Percentiles rank a stretch among this genome's conserved stretches.
These are phyloP conservation scores for Dictyostelium citrinum DNA, from an alignment of 78 protist genomes.

Conservation along the genomic window DNA sequence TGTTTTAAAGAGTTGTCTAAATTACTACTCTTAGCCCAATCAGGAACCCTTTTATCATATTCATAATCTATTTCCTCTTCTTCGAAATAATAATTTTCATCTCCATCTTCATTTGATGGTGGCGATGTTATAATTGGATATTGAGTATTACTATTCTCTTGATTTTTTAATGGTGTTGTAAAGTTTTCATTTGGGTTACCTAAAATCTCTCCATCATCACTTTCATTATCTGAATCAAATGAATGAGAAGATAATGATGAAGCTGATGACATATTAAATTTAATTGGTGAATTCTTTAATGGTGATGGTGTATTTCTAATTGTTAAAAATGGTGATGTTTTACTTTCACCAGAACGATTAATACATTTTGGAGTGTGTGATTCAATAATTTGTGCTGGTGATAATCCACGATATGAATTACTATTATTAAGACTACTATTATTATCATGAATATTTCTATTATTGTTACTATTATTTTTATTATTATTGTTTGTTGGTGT, in stretches of 20 bases:
- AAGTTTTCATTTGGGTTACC: not conserved
- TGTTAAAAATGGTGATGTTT: slow-evolving; percentile 12
- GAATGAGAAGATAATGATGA: slow-evolving; percentile 4
- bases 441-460: not conserved
- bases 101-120: not conserved
- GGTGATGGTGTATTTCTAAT: not conserved
- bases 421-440: not conserved
- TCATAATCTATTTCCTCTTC: slow-evolving; percentile 14
- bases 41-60: slow-evolving; percentile 11
- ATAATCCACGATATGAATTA: slow-evolving; percentile 8
- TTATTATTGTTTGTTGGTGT: not conserved
- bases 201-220: not conserved
- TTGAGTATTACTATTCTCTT: not conserved
- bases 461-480: not conserved
- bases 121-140: slow-evolving; percentile 1
- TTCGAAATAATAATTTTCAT: slow-evolving; percentile 12
- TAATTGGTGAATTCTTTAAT: slow-evolving; percentile 18
- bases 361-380: not conserved
- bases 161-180: not conserved
- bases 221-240: not conserved
- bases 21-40: not conserved
- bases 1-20: not conserved
- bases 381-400: slow-evolving; percentile 6
- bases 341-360: not conserved
- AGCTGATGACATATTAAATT: slow-evolving; percentile 1